Percentiles rank a stretch among this genome's conserved stretches.
phyloP scores from a whole-genome alignment of 306 rosid species.

The Argentina anserina region DNA sequence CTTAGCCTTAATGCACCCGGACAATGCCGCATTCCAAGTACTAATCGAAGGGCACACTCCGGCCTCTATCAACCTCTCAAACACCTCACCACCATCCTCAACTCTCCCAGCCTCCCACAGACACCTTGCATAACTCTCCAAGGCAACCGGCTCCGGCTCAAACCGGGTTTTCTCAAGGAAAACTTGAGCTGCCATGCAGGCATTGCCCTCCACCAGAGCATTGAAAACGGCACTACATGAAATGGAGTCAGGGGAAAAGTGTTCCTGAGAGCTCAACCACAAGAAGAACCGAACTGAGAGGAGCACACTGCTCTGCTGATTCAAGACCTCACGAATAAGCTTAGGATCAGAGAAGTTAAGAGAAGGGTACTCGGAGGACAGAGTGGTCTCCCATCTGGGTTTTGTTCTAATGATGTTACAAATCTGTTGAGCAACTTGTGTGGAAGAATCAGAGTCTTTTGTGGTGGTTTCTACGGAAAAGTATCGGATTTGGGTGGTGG shows the following conservation, averaged over 20 bases:
- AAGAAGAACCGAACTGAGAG: conserved; percentile 68
- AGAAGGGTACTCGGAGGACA: conserved; percentile 56
- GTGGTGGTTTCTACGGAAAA: conserved; percentile 31
- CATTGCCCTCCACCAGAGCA: conserved; percentile 56
- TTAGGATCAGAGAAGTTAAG: conserved; percentile 52
- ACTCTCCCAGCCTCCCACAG: conserved; percentile 50
- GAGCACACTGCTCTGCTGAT: conserved; percentile 50
- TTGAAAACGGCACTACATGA: conserved; percentile 48
- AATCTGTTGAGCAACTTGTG: conserved; percentile 38
- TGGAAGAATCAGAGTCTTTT: conserved; percentile 28
- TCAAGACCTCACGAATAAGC: conserved; percentile 44
- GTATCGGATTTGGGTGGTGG: conserved; percentile 36
- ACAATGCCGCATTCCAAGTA: conserved; percentile 59
- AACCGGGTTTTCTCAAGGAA: conserved; percentile 47
- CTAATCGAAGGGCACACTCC: conserved; percentile 43
- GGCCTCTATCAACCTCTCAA: conserved; percentile 34
- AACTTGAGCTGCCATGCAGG: conserved; percentile 44
- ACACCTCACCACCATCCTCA: conserved; percentile 49
- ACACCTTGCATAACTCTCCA: conserved; percentile 50
- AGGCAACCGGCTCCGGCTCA: conserved; percentile 38
- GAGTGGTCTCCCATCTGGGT: conserved; percentile 68
- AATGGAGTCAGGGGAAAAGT: conserved; percentile 44
- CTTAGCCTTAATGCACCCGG: conserved; percentile 43
- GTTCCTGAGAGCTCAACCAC: conserved; percentile 52
- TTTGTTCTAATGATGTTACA: conserved; percentile 50